These are phyloP conservation scores for Neonectria faginata DNA, from an alignment of 2,329 filamentous ascomycete species.

Conservation along the genomic window DNA sequence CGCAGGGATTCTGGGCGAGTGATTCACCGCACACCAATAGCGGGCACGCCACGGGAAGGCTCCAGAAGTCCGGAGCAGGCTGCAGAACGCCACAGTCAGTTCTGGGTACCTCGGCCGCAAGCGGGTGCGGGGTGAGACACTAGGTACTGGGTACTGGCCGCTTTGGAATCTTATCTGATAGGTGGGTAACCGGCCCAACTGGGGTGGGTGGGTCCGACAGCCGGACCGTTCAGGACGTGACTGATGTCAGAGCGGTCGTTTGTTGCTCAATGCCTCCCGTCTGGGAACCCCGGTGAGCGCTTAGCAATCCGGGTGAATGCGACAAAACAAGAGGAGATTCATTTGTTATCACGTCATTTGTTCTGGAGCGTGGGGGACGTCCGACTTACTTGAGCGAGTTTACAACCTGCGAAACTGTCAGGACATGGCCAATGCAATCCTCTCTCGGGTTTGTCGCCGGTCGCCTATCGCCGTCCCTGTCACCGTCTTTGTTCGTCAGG, in stretches of 20 bases:
- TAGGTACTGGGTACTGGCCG: slow-evolving; percentile 38
- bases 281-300: slow-evolving; percentile 20
- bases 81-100: slow-evolving; percentile 40
- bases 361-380: slow-evolving; percentile 6
- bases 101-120: slow-evolving; percentile 35
- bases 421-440: slow-evolving; percentile 11
- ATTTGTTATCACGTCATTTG: slow-evolving; percentile 11
- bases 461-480: slow-evolving; percentile 24
- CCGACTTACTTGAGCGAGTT: neutral
- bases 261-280: slow-evolving; percentile 20
- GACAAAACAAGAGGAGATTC: slow-evolving; percentile 9
- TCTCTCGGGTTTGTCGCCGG: slow-evolving; percentile 12
- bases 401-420: slow-evolving; percentile 5
- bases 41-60: slow-evolving; percentile 48
- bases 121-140: slow-evolving; percentile 10
- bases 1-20: slow-evolving; percentile 44
- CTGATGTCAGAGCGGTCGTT: slow-evolving; percentile 34
- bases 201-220: slow-evolving; percentile 33
- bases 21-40: slow-evolving; percentile 53
- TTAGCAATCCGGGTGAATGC: slow-evolving; percentile 28
- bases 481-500: slow-evolving; percentile 22
- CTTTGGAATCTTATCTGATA: slow-evolving; percentile 24
- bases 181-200: neutral
- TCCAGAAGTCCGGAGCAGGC: slow-evolving; percentile 52
- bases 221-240: slow-evolving; percentile 12